These are phyloP conservation scores for Cryptosporidium bovis DNA, from an alignment of 169 alveolate species.

Conservation along the genomic window DNA sequence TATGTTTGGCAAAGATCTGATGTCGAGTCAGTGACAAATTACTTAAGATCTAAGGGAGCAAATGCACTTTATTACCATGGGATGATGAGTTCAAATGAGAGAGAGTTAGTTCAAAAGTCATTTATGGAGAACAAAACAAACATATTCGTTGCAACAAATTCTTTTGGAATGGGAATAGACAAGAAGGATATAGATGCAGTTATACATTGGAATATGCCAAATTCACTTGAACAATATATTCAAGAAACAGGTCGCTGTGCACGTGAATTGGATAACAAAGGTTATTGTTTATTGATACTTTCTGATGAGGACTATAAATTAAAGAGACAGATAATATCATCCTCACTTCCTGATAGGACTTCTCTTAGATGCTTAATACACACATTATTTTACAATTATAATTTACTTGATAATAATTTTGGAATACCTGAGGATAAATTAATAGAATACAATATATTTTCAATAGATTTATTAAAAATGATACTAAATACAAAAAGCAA, in stretches of 20 bases:
- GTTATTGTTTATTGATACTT: constrained; percentile 21
- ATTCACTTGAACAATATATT: constrained; percentile 88
- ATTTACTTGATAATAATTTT: neutral
- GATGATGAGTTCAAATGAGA: constrained; percentile 62
- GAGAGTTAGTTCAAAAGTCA: constrained; percentile 79
- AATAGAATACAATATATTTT: constrained; percentile 18
- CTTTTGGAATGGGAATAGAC: constrained; percentile 93
- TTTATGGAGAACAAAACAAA: constrained; percentile 81
- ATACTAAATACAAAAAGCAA: constrained; percentile 14
- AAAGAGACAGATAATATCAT: constrained; percentile 40
- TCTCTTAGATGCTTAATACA: constrained; percentile 57
- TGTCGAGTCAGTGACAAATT: constrained; percentile 80
- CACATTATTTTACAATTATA: constrained; percentile 3
- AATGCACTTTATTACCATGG: constrained; percentile 75
- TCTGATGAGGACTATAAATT: constrained; percentile 58
- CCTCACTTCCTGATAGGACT: constrained; percentile 28
- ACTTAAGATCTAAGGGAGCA: constrained; percentile 62
- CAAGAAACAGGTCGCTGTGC: constrained; percentile 90
- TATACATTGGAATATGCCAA: constrained; percentile 91
- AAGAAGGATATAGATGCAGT: constrained; percentile 89
- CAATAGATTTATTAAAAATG: constrained; percentile 26
- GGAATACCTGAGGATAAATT: neutral
- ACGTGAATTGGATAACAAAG: constrained; percentile 46
- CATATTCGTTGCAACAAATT: constrained; percentile 89
- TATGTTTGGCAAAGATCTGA: constrained; percentile 69